Base-by-base conservation (phyloP, 345 rosid genomes). In the Citrus medica region DNA sequence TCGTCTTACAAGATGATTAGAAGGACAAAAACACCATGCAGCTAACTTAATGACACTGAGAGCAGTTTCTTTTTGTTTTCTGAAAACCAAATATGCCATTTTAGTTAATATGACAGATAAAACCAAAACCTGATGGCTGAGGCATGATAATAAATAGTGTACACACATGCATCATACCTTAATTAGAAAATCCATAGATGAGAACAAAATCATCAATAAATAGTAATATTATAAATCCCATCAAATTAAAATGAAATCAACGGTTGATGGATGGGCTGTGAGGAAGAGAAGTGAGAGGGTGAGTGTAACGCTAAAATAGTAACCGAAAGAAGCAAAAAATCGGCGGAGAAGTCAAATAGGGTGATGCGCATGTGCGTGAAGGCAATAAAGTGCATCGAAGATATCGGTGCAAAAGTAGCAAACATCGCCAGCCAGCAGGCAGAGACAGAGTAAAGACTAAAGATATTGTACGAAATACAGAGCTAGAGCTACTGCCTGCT, bases 351-450 rank as follows among this genome's bases (percentile, higher is more conserved):
- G 40, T 17, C 78, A 38, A 16, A 2, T 27, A 17, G 19, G 62
- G 27, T 19, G 78, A 48, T 32, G 71, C 71, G 71, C 62, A 51
- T 65, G 32, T 75, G 63, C 70, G 46, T 65, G 65, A 22, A 58
- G 51, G 48, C 48, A 58, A 33, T 72, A 56, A 72, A 73, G 76
- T 12, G 61, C 78, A 64, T 75, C 65, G 78, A 65, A 65, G n/a
- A 32, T 65, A 75, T 75, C 78, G 71, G 38, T 4, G 46, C 69
- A 4, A 66, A 65, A 37, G 62, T 75, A 48, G 71, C 78, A 12
- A 75, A 75, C 48, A 75, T 64, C 78, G 78, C 67, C 77, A 38
- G 76, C 77, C 69, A 62, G 37, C 67, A 25, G 24, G 48, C 53
- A n/a, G 33, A 74, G 58, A 40, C 17, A 38, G 32, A 24, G 37